phyloP scores from a whole-genome alignment of 176 grass and related monocot genomes.

The Carex scoparia region DNA sequence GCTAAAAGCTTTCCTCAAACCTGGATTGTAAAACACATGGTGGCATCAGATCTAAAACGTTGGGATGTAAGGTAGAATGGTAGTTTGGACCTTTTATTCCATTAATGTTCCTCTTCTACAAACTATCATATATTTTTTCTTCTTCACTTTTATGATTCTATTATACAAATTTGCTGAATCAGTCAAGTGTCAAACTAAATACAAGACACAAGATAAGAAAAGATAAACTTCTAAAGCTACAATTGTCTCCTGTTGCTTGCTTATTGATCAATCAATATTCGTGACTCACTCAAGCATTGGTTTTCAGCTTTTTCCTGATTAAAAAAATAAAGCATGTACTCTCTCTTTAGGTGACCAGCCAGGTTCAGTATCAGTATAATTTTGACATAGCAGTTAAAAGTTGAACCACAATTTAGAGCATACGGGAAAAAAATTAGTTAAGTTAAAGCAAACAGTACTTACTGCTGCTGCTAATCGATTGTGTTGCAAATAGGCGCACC shows the following conservation, averaged over 20 bases:
- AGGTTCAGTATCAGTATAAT: not conserved
- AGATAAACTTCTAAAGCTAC: not conserved
- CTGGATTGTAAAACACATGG: not conserved
- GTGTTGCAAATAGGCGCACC: slow-evolving; percentile 71
- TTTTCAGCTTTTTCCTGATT: slow-evolving; percentile 66
- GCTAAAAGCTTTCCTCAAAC: not conserved
- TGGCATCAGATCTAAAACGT: not conserved
- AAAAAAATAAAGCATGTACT: not conserved
- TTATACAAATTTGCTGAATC: not conserved
- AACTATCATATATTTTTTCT: not conserved
- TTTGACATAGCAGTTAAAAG: not conserved
- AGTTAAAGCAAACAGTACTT: slow-evolving; percentile 26
- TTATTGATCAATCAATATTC: slow-evolving; percentile 84
- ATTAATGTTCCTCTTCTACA: not conserved
- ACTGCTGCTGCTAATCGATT: slow-evolving; percentile 61
- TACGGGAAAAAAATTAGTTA: not conserved
- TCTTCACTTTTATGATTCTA: not conserved
- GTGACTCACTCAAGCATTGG: slow-evolving; percentile 62
- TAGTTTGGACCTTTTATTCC: not conserved
- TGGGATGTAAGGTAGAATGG: not conserved
- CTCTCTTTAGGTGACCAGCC: not conserved
- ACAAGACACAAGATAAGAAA: not conserved
- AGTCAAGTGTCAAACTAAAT: not conserved
- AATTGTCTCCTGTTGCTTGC: slow-evolving; percentile 16
- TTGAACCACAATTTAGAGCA: not conserved